Conservation (phyloP, 352 stramenopile species). For the Pythium brachiatum region DNA sequence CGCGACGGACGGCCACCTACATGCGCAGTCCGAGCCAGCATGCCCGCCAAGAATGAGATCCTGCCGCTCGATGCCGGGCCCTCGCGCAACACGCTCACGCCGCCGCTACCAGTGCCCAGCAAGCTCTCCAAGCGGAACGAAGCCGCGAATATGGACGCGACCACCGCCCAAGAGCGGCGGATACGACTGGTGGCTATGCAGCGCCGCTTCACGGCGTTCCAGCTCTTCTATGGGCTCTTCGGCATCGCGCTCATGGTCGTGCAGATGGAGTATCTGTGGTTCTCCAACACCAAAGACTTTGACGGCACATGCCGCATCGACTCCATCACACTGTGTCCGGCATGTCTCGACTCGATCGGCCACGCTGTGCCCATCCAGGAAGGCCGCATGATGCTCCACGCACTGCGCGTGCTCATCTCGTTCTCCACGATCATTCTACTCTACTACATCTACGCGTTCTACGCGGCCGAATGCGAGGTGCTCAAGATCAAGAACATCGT, state of each 20-base stretch:
- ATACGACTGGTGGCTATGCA: conserved; percentile 43
- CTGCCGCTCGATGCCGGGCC: conserved; percentile 43
- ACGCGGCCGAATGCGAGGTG: conserved; percentile 62
- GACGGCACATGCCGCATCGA: conserved; percentile 33
- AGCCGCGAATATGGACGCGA: conserved; percentile 33
- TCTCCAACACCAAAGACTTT: conserved; percentile 51
- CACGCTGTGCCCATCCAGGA: conserved; percentile 37
- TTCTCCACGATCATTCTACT: conserved; percentile 64
- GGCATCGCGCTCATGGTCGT: conserved; percentile 71
- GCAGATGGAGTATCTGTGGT: conserved; percentile 73
- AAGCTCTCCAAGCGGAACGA: conserved; percentile 25
- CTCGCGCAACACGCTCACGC: conserved; percentile 14
- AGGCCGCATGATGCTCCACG: conserved; percentile 64
- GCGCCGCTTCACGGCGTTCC: conserved; percentile 49
- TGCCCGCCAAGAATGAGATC: conserved; percentile 68
- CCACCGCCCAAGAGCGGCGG: conserved; percentile 49
- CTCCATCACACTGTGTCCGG: conserved; percentile 31
- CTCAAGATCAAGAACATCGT: conserved; percentile 85
- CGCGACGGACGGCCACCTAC: not conserved
- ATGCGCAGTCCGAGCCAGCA: conserved; percentile 17
- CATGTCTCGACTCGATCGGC: conserved; percentile 32
- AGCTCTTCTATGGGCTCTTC: conserved; percentile 71
- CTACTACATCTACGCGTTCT: conserved; percentile 70
- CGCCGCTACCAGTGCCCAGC: conserved; percentile 15
- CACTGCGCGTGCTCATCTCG: conserved; percentile 60